Percentiles rank a stretch among this genome's conserved stretches.
Conservation (phyloP, 2,329 filamentous ascomycete genomes). For the Neonectria faginata region DNA sequence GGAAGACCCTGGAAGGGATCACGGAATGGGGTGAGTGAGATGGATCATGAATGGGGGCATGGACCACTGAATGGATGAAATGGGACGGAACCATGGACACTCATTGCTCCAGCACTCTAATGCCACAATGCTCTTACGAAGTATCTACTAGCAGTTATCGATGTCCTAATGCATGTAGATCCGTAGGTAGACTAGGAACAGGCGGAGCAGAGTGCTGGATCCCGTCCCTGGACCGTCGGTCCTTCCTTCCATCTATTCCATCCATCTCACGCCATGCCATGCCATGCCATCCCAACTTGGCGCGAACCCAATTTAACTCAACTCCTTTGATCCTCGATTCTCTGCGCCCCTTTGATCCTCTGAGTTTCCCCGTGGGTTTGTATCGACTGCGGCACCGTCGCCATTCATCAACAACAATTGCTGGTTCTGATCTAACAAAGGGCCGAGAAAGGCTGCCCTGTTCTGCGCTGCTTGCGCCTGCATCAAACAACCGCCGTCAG, state of each 20-base stretch:
- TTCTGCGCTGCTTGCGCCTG: background rate
- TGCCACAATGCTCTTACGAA: too few relatives aligned
- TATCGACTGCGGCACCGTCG: background rate
- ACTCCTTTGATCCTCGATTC: slow-evolving; percentile 15
- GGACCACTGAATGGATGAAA: background rate
- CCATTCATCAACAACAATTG: background rate
- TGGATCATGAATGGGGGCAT: background rate
- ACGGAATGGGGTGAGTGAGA: background rate
- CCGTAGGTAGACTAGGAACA: background rate
- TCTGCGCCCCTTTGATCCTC: background rate
- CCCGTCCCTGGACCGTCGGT: background rate
- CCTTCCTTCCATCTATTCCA: background rate
- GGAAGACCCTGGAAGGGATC: background rate
- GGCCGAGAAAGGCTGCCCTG: background rate
- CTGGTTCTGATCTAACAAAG: background rate
- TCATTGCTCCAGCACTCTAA: too few relatives aligned
- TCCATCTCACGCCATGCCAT: too few relatives aligned
- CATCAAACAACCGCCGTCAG: background rate
- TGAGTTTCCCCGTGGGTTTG: background rate
- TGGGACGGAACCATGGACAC: background rate
- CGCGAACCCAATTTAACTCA: slow-evolving; percentile 24
- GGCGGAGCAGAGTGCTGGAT: background rate
- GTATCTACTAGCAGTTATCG: too few relatives aligned
- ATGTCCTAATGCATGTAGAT: too few relatives aligned
- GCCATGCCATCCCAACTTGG: background rate